Evolutionary conservation across 1,284 basidiomycete species (phyloP), one percentile per base, ranked within the genome.

Genomic region (Cryptococcus hybrid): DNA sequence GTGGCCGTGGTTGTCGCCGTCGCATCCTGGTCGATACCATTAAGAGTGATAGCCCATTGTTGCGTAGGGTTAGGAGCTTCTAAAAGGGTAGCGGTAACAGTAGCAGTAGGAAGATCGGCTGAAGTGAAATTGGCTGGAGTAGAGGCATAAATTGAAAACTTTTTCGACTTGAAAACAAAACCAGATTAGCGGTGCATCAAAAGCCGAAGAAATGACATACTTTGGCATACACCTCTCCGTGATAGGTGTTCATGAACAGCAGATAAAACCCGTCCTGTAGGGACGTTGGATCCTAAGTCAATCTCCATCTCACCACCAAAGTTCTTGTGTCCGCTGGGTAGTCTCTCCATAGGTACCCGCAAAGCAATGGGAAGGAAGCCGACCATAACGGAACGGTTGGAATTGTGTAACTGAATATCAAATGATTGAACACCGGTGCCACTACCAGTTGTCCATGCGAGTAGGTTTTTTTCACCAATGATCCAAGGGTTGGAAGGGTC

Each of bases 331-430:
- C 71, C 70, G 7, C 61, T 66, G 0, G 64, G 50, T 24, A 73
- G 54, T 18, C 64, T 59, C 58, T 71, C 57, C 61, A 75, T 69
- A 30, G 75, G 75, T 9, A 76, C 71, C 34, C 72, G 63, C 48
- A 71, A 58, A 5, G 76, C 77, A 39, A 78, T 64, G 30, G 67
- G 68, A 49, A 76, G 55, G 53, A 71, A 71, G 24, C 76, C 77
- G 24, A 64, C 58, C 73, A 78, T 72, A 57, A 77, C 63, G n/a
- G 59, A 64, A 47, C 62, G 58, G 56, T 77, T 73, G 34, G 57
- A 52, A 61, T 78, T 76, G 64, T 76, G 74, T 34, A 78, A 64
- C 63, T 78, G 72, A 49, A 78, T 69, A 61, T 78, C 76, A 56
- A 78, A 78, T 15, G 69, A 68, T 30, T 69, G 51, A 54, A 78